Percentiles rank a stretch among this genome's conserved stretches.
These are phyloP conservation scores for Raffaelea ambrosiae DNA, from an alignment of 2,329 filamentous ascomycete species.

Conservation along the genomic window DNA sequence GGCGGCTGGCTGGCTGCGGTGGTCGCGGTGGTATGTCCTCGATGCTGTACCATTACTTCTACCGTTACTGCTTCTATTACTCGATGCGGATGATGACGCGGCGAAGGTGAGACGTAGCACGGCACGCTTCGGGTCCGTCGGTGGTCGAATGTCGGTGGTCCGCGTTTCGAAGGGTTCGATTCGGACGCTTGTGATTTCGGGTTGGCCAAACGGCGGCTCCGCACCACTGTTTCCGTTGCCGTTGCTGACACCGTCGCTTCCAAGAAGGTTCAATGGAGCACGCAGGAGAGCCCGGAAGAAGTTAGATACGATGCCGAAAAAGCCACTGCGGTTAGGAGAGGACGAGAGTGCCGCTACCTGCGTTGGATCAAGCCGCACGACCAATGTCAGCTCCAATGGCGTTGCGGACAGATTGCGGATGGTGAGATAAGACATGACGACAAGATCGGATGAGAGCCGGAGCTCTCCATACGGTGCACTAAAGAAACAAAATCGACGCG, in stretches of 20 bases:
- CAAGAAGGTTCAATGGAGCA: neutral
- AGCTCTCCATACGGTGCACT: neutral
- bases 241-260: neutral
- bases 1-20: neutral
- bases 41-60: too few species aligned
- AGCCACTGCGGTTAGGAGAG: conserved; percentile 25
- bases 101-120: conserved; percentile 68
- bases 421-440: conserved; percentile 46
- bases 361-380: conserved; percentile 60
- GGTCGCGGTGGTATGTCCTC: neutral
- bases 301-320: conserved; percentile 34
- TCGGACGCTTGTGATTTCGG: neutral
- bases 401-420: conserved; percentile 76
- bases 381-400: conserved; percentile 59
- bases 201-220: neutral
- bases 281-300: conserved; percentile 22
- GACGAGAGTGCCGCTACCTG: conserved; percentile 8
- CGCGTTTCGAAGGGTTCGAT: neutral
- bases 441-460: neutral
- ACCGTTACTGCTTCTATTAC: neutral
- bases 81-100: conserved; percentile 33
- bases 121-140: conserved; percentile 47
- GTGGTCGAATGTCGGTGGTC: too few species aligned
- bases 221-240: neutral
- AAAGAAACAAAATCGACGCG: too few species aligned